Evolutionary conservation across 257 asterid species (phyloP).

Genomic region (Solanum habrochaites): DNA sequence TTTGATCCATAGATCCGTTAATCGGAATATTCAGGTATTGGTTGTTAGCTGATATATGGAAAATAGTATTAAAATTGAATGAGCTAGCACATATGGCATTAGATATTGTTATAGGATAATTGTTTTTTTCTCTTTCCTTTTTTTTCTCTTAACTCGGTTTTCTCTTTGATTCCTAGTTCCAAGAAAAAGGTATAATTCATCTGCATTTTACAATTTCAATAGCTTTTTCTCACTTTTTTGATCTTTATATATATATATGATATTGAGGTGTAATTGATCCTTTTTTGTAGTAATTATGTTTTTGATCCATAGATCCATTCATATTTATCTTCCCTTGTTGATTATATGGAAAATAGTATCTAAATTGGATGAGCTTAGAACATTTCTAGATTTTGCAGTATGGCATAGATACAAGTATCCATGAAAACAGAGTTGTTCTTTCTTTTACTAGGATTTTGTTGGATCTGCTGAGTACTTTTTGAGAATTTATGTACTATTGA

Average conservation of each 20-base stretch:
- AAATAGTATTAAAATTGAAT: background rate
- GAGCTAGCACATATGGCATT: background rate
- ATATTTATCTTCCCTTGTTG: background rate
- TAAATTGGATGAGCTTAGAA: background rate
- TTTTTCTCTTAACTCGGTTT: background rate
- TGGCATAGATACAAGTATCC: background rate
- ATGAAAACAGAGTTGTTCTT: background rate
- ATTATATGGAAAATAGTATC: background rate
- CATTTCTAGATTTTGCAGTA: background rate
- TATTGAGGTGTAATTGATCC: background rate
- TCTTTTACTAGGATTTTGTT: background rate
- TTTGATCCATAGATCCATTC: background rate
- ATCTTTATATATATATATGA: no score
- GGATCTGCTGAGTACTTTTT: background rate
- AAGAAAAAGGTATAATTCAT: background rate
- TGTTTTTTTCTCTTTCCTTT: background rate
- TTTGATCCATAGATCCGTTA: background rate
- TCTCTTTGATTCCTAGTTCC: background rate
- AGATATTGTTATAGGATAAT: background rate
- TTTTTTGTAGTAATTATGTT: background rate
- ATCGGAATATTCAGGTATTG: background rate
- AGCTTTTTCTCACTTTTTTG: background rate
- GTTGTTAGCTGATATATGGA: background rate
- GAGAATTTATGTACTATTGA: background rate
- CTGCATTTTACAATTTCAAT: background rate